Evolutionary conservation across 2,329 filamentous ascomycete species (phyloP), one percentile per base, ranked within the genome.

Genomic region (Neofusicoccum umdonicola): DNA sequence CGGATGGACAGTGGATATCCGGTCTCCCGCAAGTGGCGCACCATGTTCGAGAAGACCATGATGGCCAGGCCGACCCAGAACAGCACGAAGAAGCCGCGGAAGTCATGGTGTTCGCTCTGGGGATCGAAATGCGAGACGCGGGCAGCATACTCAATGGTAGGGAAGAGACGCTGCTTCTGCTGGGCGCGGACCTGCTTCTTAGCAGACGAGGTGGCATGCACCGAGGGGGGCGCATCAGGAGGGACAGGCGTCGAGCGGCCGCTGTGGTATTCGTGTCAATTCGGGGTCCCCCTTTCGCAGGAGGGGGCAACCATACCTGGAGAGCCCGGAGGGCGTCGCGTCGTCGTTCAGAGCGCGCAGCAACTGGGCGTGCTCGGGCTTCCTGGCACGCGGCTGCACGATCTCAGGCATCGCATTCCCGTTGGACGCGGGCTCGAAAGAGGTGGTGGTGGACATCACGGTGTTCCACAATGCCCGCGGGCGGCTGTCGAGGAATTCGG

Each of bases 61-160:
- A 99, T 96, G 70, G 91, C 92, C 66, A 99, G 83, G 9, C 92
- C 92, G 69, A 99, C 94, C 95, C 95, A 99, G 80, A 99, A 99
- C 42, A 99, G 86, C 62, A 95, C 92, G 80, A 97, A 99, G 85
- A 99, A 99, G 74, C 95, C 95, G 71, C 92, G 88, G 76, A 99
- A 99, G 78, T 99, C 93, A 72, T 88, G 88, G 76, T 98, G 93
- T 72, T 97, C 93, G 77, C 91, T 96, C 57, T 87, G 85, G 0
- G 93, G 93, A 74, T 99, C 95, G 75, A 99, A 97, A 79, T 99
- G 94, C 17, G 94, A 98, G 22, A 98, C 89, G 65, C 95, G 90
- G 66, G 90, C 89, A 45, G 91, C 87, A 80, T 94, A 99, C 72
- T 97, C 91, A 74, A 96, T 93, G 22, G 91, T 95, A 22, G 96